Base-by-base conservation (phyloP, 1,139 yeast species). In the Casaregolazyma suthepensis region DNA sequence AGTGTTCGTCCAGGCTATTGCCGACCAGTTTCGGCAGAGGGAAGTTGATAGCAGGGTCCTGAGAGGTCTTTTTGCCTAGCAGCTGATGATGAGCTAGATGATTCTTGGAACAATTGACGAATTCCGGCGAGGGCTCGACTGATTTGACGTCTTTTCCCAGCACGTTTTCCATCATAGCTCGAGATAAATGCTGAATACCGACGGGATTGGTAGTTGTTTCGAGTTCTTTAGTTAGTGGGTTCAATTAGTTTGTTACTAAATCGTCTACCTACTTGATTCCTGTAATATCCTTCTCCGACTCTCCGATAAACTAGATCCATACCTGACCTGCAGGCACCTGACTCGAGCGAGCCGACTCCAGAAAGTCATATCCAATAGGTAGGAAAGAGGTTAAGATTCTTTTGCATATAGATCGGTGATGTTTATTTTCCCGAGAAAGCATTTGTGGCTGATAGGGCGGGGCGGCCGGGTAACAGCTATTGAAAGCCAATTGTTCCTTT, bases 61-160 rank as follows among this genome's bases (percentile, higher is more conserved):
- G 69, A n/a, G 79, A 78, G 1, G 97, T 89, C 58, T 80, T 80
- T 66, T 88, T 91, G 2, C 95, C 96, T 26, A 87, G 71, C n/a
- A 94, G 72, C 1, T 79, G 83, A 64, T 89, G 86, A 17, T 75
- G 74, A 15, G 72, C 65, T 43, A 94, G 73, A 63, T 88, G 93
- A 17, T 72, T 65, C 60, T 80, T 77, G 0, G 97, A 79, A 15
- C 87, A 70, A 15, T 79, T 75, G 9, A 83, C 70, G 29, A 86
- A 70, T 13, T 71, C 71, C 12, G 66, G 53, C 17, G 60, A 57
- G 2, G 64, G 56, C n/a, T 50, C 18, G 3, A 43, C 53, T 15
- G 20, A 29, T 23, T 55, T 43, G 19, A 48, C 23, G 9, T 45
- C 48, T 9, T 50, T 20, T 0, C 70, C 70, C 54, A 70, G 69